Evolutionary conservation across 192 early-diverging fungal species (phyloP), one percentile per base, ranked within the genome.

Genomic region (Coemansia sp.): DNA sequence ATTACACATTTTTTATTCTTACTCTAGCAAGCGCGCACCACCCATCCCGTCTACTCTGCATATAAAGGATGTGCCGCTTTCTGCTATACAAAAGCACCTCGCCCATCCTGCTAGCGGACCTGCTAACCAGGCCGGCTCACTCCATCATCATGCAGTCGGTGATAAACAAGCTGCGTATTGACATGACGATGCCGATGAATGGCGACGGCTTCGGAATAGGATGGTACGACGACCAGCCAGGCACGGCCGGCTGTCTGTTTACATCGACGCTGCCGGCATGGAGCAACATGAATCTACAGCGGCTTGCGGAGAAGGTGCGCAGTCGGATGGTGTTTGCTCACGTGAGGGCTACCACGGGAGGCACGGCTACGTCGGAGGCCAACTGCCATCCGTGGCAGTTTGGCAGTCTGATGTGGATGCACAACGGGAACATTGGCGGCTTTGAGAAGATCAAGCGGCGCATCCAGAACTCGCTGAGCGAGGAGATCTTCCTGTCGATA

Each of bases 111-210:
- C 83, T 92, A 51, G 89, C 89, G 17, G 85, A 92, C 72, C 77
- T 92, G 54, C 76, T 92, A 22, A 90, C 90, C 0, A 87, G 88
- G 59, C 91, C 91, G 0, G 86, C 86, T 2, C 90, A 92, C 61
- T 92, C 91, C 22, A 92, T 92, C 44, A 91, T 92, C 51, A 91
- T 90, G 77, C 91, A 93, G 75, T 90, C 90, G 59, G 89, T 90
- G 71, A 90, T 90, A 75, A 89, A 86, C 62, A 86, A 85, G 71
- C 75, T 93, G 48, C 86, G 87, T 45, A 67, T 93, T 5, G 89
- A 93, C 74, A 69, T 68, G 39, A 51, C 84, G 61, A 73, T 86
- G 71, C 85, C 88, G 3, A 85, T 90, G 69, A 93, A 93, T 79
- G 91, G 90, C 57, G 91, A 93, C 72, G 91, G 91, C 22, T 91